These are phyloP conservation scores for Batrachochytrium dendrobatidis DNA, from an alignment of 371 early-diverging fungal species.

Conservation along the genomic window DNA sequence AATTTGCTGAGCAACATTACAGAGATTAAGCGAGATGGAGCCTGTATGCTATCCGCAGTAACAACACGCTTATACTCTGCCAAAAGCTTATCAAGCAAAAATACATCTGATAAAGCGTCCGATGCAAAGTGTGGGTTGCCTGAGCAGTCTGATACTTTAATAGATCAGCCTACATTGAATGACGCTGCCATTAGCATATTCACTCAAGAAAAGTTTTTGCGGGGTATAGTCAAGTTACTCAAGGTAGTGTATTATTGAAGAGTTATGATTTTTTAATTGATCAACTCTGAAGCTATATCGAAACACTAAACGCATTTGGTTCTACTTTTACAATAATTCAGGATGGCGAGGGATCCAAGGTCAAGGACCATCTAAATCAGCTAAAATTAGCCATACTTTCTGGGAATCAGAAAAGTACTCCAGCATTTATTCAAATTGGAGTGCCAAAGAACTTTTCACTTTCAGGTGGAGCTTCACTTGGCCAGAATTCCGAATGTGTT, in stretches of 20 bases:
- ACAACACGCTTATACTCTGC: constrained; percentile 28
- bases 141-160: too few species aligned
- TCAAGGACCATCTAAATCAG: constrained; percentile 19
- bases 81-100: too few species aligned
- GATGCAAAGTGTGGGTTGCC: too few species aligned
- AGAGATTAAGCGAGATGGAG: constrained; percentile 59
- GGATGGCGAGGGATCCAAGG: constrained; percentile 20
- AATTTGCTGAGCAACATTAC: constrained; percentile 53
- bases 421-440: constrained; percentile 47
- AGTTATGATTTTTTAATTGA: background rate
- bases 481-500: background rate
- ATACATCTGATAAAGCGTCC: too few species aligned
- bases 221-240: constrained; percentile 28
- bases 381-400: constrained; percentile 10
- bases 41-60: constrained; percentile 39
- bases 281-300: too few species aligned
- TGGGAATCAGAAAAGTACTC: constrained; percentile 9
- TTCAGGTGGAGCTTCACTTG: background rate
- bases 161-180: constrained; percentile 18
- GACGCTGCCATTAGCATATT: constrained; percentile 39
- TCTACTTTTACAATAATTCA: too few species aligned
- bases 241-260: constrained; percentile 14
- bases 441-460: constrained; percentile 8
- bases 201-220: constrained; percentile 54
- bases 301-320: background rate